Base-by-base conservation (phyloP, 2,329 filamentous ascomycete species). In the Pseudocercospora musae region DNA sequence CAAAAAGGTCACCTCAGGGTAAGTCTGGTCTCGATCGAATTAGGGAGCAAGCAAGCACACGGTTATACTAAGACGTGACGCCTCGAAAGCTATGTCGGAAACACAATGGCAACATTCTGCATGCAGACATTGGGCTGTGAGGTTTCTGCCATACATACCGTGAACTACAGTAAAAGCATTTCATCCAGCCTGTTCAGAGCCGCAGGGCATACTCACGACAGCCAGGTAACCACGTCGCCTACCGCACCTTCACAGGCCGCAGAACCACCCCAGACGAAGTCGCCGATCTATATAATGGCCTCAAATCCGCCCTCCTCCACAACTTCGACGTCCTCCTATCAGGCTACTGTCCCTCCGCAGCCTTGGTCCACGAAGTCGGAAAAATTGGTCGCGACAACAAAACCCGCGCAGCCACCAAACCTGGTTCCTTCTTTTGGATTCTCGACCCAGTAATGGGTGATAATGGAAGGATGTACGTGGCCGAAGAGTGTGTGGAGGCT, bases 371-470 rank as follows among this genome's bases (percentile, higher is more conserved):
- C 70, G 89, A 91, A 8, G 90, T 98, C 1, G 95, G 94, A 8
- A 82, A 83, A 59, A 96, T 99, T 68, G 95, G 87, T 11, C 83
- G 88, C 67, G 92, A 96, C 70, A 82, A 97, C 64, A 90, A 89
- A 74, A 80, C 84, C 58, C 89, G 87, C 70, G 82, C 85, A 1
- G 80, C 79, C 37, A 80, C 79, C 13, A 83, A 81, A 31, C 88
- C 90, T 0, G 90, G 92, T 0, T 87, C 84, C 50, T 96, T 98
- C 80, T 98, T 98, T 78, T 98, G 94, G 94, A 91, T 96, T 2
- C 84, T 99, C 25, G 95, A 99, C 75, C 95, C 96, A 0, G 95
- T 99, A 53, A 99, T 99, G 95, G 95, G 95, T 29, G 95, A 99
- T 75, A 92, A 97, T 72, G 95, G 92, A 55, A 87, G 85, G 68